Percentiles rank a stretch among this genome's conserved stretches.
phyloP scores from a whole-genome alignment of 805 yeast genomes.

The Lachancea cidri region DNA sequence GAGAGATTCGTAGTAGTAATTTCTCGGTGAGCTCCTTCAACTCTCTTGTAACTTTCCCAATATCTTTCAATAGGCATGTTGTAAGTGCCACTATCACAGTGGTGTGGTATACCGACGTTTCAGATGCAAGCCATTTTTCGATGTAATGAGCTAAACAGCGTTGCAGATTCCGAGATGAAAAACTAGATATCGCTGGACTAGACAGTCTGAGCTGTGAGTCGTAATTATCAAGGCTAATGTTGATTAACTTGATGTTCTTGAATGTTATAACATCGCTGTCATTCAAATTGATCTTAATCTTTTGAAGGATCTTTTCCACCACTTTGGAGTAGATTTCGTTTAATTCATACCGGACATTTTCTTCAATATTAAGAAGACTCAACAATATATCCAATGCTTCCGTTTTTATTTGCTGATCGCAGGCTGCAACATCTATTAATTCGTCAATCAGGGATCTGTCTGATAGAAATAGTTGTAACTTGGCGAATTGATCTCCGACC shows the following conservation, averaged over 20 bases:
- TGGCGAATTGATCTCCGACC: slow-evolving; percentile 20
- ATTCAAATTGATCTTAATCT: not conserved
- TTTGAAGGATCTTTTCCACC: slow-evolving; percentile 10
- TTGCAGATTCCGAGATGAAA: slow-evolving; percentile 2
- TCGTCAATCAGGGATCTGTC: slow-evolving; percentile 7
- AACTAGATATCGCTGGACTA: not conserved
- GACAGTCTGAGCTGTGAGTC: not conserved
- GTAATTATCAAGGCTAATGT: slow-evolving; percentile 17
- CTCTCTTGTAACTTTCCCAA: slow-evolving; percentile 1
- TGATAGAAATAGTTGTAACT: slow-evolving; percentile 12
- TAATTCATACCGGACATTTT: slow-evolving; percentile 17
- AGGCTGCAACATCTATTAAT: slow-evolving; percentile 8
- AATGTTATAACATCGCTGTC: slow-evolving; percentile 3
- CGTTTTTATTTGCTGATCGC: slow-evolving; percentile 4
- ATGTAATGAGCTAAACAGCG: slow-evolving; percentile 7
- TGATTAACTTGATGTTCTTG: slow-evolving; percentile 19
- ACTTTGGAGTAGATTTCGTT: slow-evolving; percentile 14
- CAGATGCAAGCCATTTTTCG: not conserved
- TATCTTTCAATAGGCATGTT: slow-evolving; percentile 11
- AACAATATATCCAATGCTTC: slow-evolving; percentile 22
- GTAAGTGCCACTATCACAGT: slow-evolving; percentile 14
- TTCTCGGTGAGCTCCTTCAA: slow-evolving; percentile 9
- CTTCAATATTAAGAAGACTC: slow-evolving; percentile 17
- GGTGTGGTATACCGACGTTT: not conserved
- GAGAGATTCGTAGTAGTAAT: slow-evolving; percentile 12